Base-by-base conservation (phyloP, 2,329 filamentous ascomycete species). In the Coniochaeta sp. region DNA sequence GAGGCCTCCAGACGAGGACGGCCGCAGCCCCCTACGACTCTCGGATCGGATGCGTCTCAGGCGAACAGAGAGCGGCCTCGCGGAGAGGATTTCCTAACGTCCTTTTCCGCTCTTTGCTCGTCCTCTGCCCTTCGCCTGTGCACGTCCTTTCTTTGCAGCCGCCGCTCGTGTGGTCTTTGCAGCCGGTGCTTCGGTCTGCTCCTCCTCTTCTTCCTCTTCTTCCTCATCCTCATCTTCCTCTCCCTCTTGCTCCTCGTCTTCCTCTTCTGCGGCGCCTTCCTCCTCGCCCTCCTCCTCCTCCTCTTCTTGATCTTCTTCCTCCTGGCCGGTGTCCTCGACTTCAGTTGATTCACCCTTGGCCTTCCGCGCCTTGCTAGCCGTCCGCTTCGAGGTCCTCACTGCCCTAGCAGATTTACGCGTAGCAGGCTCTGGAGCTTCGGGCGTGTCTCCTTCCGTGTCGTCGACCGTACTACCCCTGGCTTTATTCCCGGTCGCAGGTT, bases 361-460 rank as follows among this genome's bases (percentile, higher is more conserved):
- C 58, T 73, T 74, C 7, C 60, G 55, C 12, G 67, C 71, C 50
- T 72, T 71, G 22, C 69, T 71, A 12, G 68, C 68, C 0, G 68
- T 70, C 46, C 74, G 70, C 58, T 74, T 74, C 55, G 71, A 67
- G 53, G 74, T 68, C 52, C 73, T 62, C 1, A 68, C 64, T n/a
- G 69, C 68, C 52, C 75, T 69, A 9, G 70, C 72, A 18, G 70
- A 64, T 58, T 68, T 72, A 53, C 65, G 55, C 51, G 67, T 61
- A 42, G 10, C 38, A 26, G 38, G 38, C 38, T 42, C 38, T 4
- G 20, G 18, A 51, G 70, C 71, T 49, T 63, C 62, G 31, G 69
- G 67, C n/a, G 69, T 74, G 42, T 72, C 70, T 35, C 71, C 71
- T 56, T 79, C 76, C 1, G 76, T 77, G 51, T 78, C 76, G 3